Base-by-base conservation (phyloP, 805 yeast species). In the Metschnikowia amazonensis region DNA sequence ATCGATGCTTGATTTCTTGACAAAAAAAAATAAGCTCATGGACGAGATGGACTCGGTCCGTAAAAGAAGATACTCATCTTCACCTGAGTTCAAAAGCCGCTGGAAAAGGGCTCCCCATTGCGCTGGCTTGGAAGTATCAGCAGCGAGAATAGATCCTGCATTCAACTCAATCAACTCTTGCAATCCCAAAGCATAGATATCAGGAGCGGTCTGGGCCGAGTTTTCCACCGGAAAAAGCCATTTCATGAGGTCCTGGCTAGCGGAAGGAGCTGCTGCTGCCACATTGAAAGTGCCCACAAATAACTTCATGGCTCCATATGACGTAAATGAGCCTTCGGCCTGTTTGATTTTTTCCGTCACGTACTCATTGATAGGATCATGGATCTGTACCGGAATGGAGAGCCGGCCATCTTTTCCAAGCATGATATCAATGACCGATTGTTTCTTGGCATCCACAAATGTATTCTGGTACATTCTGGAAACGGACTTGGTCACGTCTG, bases 401-500 rank as follows among this genome's bases (percentile, higher is more conserved):
- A 81, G 80, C 36, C 64, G 62, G 13, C 85, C 84, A 38, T 84
- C 76, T 49, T 89, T 78, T 1, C 99, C 99, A 28, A 94, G 73
- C 35, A 92, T 66, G 4, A 86, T 73, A 62, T 92, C 99, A 50
- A 90, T 90, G 1, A 89, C 86, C n/a, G 81, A 79, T 61, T 94
- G 99, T 50, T 89, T 86, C 35, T 82, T 83, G 56, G 86, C 86
- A 66, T 94, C 99, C 58, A 89, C 90, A 66, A 94, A 94, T 52
- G 95, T 92, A 67, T 94, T 94, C 62, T 94, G 92, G 63, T 94
- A 94, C 80, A 94, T 82, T 65, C 99, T 76, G 34, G 95, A 84
- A 7, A 94, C 96, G 0, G 97, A 88, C 65, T 94, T 94, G 1
- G 98, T 89, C 3, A 95, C 97, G 67, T 94, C 99, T 0, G 96